Base-by-base conservation (phyloP, 78 protist species). In the Polysphondylium violaceum region DNA sequence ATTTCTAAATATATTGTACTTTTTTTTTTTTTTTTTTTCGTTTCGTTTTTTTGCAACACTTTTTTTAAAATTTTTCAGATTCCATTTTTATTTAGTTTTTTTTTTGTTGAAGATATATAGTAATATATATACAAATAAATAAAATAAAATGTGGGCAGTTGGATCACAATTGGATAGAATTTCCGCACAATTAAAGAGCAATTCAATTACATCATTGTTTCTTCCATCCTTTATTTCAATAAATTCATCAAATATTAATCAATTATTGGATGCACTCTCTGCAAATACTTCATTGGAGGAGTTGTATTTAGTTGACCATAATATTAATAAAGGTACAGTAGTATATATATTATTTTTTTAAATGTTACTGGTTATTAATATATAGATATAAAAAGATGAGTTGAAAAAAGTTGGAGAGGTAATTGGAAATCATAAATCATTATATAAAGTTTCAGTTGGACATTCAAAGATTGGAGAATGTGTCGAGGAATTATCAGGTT, bases 381-480 rank as follows among this genome's bases (percentile, higher is more conserved):
- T 64, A 27, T 60, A 14, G 11, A 1, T 29, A 1, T 8, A 27
- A 27, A 19, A 12, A 58, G 78, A 83, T 14, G 79, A 72, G 31
- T 50, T 41, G 8, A 58, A 50, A 29, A 33, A 51, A 41, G 59
- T 83, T 67, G 72, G 90, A 8, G 58, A 40, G 31, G 63, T 69
- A 17, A 67, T 83, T 36, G 56, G 40, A 40, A n/a, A 51, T 21
- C 90, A 83, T 17, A 17, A 31, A 25, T 27, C 19, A 27, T 41
- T 83, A 51, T 69, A 51, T 41, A n/a, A 25, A 0, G 64, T 83
- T 14, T 83, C 90, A 33, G 44, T 83, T 40, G 90, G 90, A 47
- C 75, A 44, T 56, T 38, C 67, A 29, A 55, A 40, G 3, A 69
- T 83, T 55, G 90, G 88, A 23, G 27, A n/a, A 17, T 63, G 69